Conservation (phyloP, 768 basidiomycete genomes). For the Agaricus subrufescens region DNA sequence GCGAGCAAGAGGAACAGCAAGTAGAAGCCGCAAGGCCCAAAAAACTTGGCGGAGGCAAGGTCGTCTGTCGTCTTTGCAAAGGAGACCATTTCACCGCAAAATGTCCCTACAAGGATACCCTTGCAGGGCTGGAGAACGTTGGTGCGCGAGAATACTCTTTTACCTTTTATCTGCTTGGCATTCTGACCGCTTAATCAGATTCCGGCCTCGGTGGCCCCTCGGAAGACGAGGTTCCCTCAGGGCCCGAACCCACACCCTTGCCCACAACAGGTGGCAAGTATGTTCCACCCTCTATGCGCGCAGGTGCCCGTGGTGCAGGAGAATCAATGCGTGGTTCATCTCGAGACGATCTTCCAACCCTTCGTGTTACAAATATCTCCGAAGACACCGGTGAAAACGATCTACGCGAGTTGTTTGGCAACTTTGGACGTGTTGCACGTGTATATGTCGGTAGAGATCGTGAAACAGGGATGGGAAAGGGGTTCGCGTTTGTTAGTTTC, state of each 20-base stretch:
- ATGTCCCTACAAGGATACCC: constrained; percentile 95
- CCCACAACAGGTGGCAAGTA: constrained; percentile 71
- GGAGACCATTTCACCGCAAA: constrained; percentile 98
- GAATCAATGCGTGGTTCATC: constrained; percentile 70
- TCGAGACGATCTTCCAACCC: constrained; percentile 91
- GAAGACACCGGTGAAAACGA: constrained; percentile 95
- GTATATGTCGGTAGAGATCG: constrained; percentile 94
- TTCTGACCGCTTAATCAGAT: neutral
- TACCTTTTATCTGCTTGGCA: neutral
- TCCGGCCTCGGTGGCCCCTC: constrained; percentile 26
- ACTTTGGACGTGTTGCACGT: constrained; percentile 80
- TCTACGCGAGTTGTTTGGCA: constrained; percentile 83
- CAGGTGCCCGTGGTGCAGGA: constrained; percentile 58
- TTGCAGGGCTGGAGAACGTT: constrained; percentile 66
- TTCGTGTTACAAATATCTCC: constrained; percentile 95
- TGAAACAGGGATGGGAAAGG: constrained; percentile 92
- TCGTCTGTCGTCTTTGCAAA: constrained; percentile 90
- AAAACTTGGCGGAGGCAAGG: constrained; percentile 80
- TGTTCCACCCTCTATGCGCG: constrained; percentile 91
- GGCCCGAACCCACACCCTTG: constrained; percentile 29
- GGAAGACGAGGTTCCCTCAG: constrained; percentile 34
- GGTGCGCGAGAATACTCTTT: constrained; percentile 31
- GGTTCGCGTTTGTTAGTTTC: constrained; percentile 96
- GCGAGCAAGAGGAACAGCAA: constrained; percentile 62
- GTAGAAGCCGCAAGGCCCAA: constrained; percentile 69